Evolutionary conservation across 768 basidiomycete genomes (phyloP), one percentile per base, ranked within the genome.

Genomic region (Psilocybe subaeruginosa): DNA sequence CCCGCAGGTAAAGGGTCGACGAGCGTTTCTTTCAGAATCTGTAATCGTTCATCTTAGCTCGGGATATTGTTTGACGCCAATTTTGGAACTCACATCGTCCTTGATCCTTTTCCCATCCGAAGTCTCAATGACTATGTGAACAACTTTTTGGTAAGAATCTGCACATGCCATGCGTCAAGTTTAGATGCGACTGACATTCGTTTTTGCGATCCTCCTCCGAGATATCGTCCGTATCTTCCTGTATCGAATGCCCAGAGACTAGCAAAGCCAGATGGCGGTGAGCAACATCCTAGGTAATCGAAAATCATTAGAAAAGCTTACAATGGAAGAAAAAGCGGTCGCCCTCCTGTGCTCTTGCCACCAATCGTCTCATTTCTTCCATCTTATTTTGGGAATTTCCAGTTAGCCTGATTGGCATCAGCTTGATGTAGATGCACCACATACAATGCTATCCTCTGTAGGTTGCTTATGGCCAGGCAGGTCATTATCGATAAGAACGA

Each of bases 271-370:
- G 6, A 11, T 27, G 29, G 39, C 11, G 4, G 7, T 31, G 2
- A 49, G 43, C 6, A 30, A 6, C 4, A 17, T 57, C 17, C 11
- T n/a, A 43, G 19, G 30, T 5, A 30, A 19, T 19, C 37, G 29
- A 6, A 23, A 4, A 43, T 23, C 23, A 17, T 8, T 43, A 14
- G 4, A 14, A 45, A 8, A 45, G 69, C 80, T 59, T 56, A 87
- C 85, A 88, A 47, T 85, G 84, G 59, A 88, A 85, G 61, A 86
- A 83, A 64, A 85, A 82, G 1, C 69, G 78, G 61, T 87, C 86
- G 0, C 82, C 82, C 3, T 78, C 62, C 16, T 74, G 69, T 8
- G 79, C 80, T 37, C 70, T 81, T 31, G 70, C 62, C 0, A 85
- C 81, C 6, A 88, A 72, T 2, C 74, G 73, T 0, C 72, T 61